Base-by-base conservation (phyloP, 139 green algal genomes). In the Chlamydomonas asymmetrica region DNA sequence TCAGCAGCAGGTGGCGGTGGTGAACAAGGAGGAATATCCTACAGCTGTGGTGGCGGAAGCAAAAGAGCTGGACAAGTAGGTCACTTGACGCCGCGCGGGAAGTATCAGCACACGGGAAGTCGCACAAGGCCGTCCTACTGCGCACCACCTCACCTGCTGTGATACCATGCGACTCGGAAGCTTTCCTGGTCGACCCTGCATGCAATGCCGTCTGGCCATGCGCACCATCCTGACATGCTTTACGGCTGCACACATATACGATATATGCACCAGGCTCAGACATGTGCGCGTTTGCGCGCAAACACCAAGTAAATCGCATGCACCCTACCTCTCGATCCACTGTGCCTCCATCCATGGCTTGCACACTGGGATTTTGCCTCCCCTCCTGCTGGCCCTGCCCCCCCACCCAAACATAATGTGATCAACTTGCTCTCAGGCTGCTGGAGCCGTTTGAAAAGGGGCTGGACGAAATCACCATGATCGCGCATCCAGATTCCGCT, bases 391-490 rank as follows among this genome's bases (percentile, higher is more conserved):
- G 6, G 37, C 2, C n/a, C 62, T 5, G 22, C 16, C 27, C 73
- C 23, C 39, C 10, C 54, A 57, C 23, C 10, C 39, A 8, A 34
- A 32, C 40, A 40, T 60, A 43, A 39, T 27, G 6, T 40, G 8
- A 29, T 40, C 29, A 3, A 18, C 31, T 27, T 5, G 25, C 27
- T 23, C 25, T 25, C 66, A 90, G 89, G 80, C 76, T 94, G 39
- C 76, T 96, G 48, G 74, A 70, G 41, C 88, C 68, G 25, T 96
- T 96, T 71, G 88, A 96, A 62, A 66, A 69, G 34, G 84, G 71
- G 0, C 61, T 95, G 56, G 87, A 93, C 25, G 90, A 94, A 74
- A 81, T 93, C 40, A 92, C 84, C 34, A 82, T 95, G 37, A 87
- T 95, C 7, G 89, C 87, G 29, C 81, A 80, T 66, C 86, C 87